These are phyloP conservation scores for Pichia sp. DNA, from an alignment of 1,139 yeast genomes.

Conservation along the genomic window DNA sequence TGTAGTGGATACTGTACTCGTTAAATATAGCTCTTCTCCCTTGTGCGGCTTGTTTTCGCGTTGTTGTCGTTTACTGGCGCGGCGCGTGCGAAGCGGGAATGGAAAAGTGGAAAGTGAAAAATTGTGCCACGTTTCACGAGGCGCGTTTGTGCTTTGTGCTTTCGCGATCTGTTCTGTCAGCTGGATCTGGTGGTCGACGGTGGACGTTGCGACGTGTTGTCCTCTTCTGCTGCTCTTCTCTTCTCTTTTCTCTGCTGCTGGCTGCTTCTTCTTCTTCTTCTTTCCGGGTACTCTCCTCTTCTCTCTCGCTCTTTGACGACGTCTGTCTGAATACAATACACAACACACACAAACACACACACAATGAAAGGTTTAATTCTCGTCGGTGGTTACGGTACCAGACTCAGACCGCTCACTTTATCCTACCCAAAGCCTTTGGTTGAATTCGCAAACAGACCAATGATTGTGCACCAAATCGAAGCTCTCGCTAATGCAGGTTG, in stretches of 20 bases:
- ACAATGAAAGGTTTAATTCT: slow-evolving; percentile 95
- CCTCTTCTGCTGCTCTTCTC: not conserved
- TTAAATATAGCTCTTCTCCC: too few species aligned
- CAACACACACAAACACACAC: slow-evolving; percentile 3
- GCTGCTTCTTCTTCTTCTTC: slow-evolving; percentile 4
- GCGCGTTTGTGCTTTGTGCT: too few species aligned
- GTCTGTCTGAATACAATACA: not conserved
- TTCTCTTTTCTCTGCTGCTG: slow-evolving; percentile 7
- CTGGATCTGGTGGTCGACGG: too few species aligned
- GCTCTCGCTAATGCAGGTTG: slow-evolving; percentile 98
- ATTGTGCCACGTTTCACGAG: too few species aligned
- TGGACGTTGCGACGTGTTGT: too few species aligned
- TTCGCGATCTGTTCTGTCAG: too few species aligned
- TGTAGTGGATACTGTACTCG: too few species aligned
- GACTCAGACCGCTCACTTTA: slow-evolving; percentile 97
- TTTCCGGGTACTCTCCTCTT: not conserved
- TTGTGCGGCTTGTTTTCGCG: too few species aligned
- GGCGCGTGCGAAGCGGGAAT: too few species aligned
- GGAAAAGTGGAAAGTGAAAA: too few species aligned
- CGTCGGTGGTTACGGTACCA: slow-evolving; percentile 99
- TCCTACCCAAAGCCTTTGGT: slow-evolving; percentile 98
- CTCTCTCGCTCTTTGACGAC: slow-evolving; percentile 1
- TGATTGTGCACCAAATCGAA: slow-evolving; percentile 96
- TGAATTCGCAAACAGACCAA: slow-evolving; percentile 97
- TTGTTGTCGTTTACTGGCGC: too few species aligned